Evolutionary conservation across 352 stramenopile genomes (phyloP).

Genomic region (Blastocystis sp.): DNA sequence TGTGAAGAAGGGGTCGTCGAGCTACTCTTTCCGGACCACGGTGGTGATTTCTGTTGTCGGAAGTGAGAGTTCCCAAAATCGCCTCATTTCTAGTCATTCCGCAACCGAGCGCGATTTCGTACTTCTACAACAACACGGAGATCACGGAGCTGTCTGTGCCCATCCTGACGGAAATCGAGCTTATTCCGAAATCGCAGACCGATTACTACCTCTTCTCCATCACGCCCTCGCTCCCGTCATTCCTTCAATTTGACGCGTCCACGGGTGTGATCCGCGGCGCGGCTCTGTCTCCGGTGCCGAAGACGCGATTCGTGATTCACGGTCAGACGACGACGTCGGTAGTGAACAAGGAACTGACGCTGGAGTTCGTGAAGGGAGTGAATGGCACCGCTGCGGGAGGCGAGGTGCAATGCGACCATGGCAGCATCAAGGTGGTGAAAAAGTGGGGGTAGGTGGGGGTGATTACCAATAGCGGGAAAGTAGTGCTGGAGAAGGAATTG

Average conservation of each 20-base stretch:
- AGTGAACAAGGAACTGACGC: neutral
- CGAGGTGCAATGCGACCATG: neutral
- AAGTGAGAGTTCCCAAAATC: neutral
- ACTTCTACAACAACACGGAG: conserved; percentile 35
- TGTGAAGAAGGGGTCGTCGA: neutral
- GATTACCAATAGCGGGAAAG: neutral
- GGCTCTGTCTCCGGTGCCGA: neutral
- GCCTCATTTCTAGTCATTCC: conserved; percentile 43
- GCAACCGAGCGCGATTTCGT: neutral
- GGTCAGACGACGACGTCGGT: conserved; percentile 12
- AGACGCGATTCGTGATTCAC: conserved; percentile 1
- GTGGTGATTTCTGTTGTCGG: conserved; percentile 12
- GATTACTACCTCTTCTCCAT: conserved; percentile 50
- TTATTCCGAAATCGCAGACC: conserved; percentile 12
- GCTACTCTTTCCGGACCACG: neutral
- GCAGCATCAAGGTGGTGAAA: neutral
- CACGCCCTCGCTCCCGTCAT: neutral
- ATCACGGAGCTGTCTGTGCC: neutral
- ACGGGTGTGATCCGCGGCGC: conserved; percentile 20
- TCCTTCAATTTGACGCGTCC: neutral
- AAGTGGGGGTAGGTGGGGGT: neutral
- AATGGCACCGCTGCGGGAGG: conserved; percentile 12
- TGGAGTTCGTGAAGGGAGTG: neutral
- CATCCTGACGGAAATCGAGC: neutral
- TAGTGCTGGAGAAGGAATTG: neutral